Evolutionary conservation across 2,329 filamentous ascomycete genomes (phyloP).

Genomic region (Neobulgaria alba): DNA sequence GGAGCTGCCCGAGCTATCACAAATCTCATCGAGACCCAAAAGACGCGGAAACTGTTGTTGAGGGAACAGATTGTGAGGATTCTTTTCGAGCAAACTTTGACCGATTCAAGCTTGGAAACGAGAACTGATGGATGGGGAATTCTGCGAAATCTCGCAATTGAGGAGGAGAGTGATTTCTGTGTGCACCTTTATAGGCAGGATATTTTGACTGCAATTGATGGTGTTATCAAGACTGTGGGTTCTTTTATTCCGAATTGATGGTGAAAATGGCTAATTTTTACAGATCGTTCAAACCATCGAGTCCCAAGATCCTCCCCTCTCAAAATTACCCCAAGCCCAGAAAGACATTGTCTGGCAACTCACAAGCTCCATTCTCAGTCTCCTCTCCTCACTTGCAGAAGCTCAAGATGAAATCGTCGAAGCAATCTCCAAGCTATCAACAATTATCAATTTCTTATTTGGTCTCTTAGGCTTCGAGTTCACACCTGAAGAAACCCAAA

Average conservation of each 20-base stretch:
- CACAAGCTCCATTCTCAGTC: constrained; percentile 42
- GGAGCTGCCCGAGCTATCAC: constrained; percentile 50
- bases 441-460: constrained; percentile 46
- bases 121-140: constrained; percentile 61
- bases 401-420: constrained; percentile 52
- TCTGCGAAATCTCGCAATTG: constrained; percentile 49
- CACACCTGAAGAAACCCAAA: constrained; percentile 31
- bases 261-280: background rate
- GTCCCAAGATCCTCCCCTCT: constrained; percentile 34
- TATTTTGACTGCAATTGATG: constrained; percentile 50
- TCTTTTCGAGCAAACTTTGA: constrained; percentile 54
- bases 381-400: constrained; percentile 47
- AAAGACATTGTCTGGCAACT: constrained; percentile 46
- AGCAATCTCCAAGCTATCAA: constrained; percentile 40
- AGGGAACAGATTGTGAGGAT: constrained; percentile 58
- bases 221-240: constrained; percentile 44
- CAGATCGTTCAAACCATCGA: constrained; percentile 26
- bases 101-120: constrained; percentile 53
- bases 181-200: constrained; percentile 56
- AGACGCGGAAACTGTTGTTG: constrained; percentile 55
- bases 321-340: constrained; percentile 44
- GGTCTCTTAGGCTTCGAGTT: constrained; percentile 37
- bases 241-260: background rate
- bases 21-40: constrained; percentile 52
- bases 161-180: constrained; percentile 60